Evolutionary conservation across 169 alveolate genomes (phyloP).

Genomic region (Plasmodium fragile): DNA sequence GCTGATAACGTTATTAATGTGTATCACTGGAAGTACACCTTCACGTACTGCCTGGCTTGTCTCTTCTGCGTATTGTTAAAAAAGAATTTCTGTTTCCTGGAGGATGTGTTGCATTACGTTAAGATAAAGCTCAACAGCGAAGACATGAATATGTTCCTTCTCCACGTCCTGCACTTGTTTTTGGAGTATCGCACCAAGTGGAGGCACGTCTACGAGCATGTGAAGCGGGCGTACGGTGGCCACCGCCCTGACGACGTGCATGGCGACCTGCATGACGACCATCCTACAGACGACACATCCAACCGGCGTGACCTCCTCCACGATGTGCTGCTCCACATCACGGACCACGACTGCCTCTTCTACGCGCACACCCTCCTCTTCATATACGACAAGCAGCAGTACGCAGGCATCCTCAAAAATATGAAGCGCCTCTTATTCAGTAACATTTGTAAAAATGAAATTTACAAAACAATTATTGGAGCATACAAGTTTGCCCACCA

Average conservation of each 20-base stretch:
- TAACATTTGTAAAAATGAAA: slow-evolving; percentile 30
- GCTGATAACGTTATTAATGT: slow-evolving; percentile 47
- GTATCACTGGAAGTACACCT: slow-evolving; percentile 28
- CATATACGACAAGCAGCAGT: slow-evolving; percentile 42
- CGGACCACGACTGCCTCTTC: slow-evolving; percentile 56
- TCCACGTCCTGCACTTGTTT: slow-evolving; percentile 45
- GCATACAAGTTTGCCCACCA: slow-evolving; percentile 20
- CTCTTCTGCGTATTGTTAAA: slow-evolving; percentile 12
- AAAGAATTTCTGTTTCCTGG: slow-evolving; percentile 11
- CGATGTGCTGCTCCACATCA: slow-evolving; percentile 30
- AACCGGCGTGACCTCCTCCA: not conserved
- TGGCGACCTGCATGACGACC: not conserved
- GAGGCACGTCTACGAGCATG: slow-evolving; percentile 3
- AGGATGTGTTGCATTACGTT: slow-evolving; percentile 23
- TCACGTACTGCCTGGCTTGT: slow-evolving; percentile 63
- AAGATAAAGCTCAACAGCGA: slow-evolving; percentile 26
- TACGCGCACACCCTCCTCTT: slow-evolving; percentile 52
- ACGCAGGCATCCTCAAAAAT: slow-evolving; percentile 30
- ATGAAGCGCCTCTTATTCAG: slow-evolving; percentile 35
- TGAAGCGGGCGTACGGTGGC: not conserved
- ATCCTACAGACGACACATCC: not conserved
- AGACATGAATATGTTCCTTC: slow-evolving; percentile 23
- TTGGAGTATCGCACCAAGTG: slow-evolving; percentile 21
- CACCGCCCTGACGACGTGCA: not conserved
- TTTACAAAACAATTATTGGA: slow-evolving; percentile 34